Evolutionary conservation across 2,329 filamentous ascomycete genomes (phyloP).

Genomic region (Arthrobotrys musiformis): DNA sequence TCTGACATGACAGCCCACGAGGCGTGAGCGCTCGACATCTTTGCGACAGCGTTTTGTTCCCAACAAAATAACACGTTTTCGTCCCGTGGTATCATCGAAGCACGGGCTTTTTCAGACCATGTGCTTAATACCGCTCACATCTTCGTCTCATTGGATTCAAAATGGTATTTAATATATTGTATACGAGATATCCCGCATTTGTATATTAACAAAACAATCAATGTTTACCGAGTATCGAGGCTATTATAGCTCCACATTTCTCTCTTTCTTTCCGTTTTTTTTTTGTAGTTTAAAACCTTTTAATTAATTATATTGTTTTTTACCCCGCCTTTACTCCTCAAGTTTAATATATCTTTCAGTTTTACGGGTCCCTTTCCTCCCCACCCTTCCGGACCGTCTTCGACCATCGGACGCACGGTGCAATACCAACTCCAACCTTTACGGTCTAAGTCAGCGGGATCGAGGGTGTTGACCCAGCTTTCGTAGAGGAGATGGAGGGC

Average conservation of each 20-base stretch:
- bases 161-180: neutral
- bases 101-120: neutral
- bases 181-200: neutral
- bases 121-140: neutral
- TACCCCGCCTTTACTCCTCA: slow-evolving; percentile 47
- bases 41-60: neutral
- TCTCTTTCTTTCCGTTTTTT: neutral
- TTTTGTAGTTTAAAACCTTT: slow-evolving; percentile 2
- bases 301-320: too few relatives aligned
- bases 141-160: neutral
- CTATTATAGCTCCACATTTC: neutral
- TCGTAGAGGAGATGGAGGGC: slow-evolving; percentile 43
- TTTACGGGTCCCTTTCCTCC: slow-evolving; percentile 43
- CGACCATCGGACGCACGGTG: slow-evolving; percentile 37
- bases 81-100: slow-evolving; percentile 7
- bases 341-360: slow-evolving; percentile 33
- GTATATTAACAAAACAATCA: neutral
- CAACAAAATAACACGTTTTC: slow-evolving; percentile 3
- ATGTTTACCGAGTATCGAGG: slow-evolving; percentile 23
- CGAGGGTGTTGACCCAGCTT: slow-evolving; percentile 39
- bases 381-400: slow-evolving; percentile 52
- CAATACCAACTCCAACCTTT: slow-evolving; percentile 50
- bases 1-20: slow-evolving; percentile 2
- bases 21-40: slow-evolving; percentile 3
- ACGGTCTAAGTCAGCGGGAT: slow-evolving; percentile 38